phyloP scores from a whole-genome alignment of 139 green algal genomes.

The Ettlia oleoabundans region DNA sequence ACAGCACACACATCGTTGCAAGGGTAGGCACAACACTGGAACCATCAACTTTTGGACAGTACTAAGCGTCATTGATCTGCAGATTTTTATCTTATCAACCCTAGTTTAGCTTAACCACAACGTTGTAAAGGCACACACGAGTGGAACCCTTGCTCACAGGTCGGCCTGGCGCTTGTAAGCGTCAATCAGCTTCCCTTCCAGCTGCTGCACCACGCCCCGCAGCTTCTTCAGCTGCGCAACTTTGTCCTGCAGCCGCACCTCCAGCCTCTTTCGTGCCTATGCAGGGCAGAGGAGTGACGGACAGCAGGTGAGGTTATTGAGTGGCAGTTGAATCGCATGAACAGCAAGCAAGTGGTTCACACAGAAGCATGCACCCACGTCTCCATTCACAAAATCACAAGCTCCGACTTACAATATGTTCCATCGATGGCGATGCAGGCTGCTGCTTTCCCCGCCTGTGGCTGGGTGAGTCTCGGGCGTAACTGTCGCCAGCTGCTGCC shows the following conservation, averaged over 20 bases:
- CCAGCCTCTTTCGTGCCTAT: constrained; percentile 38
- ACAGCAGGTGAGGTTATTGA: neutral
- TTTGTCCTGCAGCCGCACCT: constrained; percentile 48
- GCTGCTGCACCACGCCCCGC: constrained; percentile 65
- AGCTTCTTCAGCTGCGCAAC: constrained; percentile 57
- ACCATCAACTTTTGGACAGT: too few species aligned
- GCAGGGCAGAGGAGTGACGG: neutral
- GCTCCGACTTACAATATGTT: constrained; percentile 11
- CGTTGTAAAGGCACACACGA: too few species aligned
- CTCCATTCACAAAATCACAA: too few species aligned
- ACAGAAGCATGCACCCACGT: too few species aligned
- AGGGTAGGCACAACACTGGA: too few species aligned
- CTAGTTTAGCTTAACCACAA: neutral
- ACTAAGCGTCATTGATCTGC: too few species aligned
- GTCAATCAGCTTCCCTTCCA: constrained; percentile 70
- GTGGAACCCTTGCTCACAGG: too few species aligned
- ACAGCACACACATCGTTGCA: neutral
- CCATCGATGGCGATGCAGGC: neutral
- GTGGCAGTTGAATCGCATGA: too few species aligned
- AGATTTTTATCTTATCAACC: too few species aligned
- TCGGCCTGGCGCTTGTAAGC: constrained; percentile 60
- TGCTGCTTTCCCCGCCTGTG: neutral
- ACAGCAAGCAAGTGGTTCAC: too few species aligned
- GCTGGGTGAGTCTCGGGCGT: too few species aligned
- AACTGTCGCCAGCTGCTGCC: too few species aligned